These are phyloP conservation scores for Globisporangium paroecandrum DNA, from an alignment of 352 stramenopile genomes.

Conservation along the genomic window DNA sequence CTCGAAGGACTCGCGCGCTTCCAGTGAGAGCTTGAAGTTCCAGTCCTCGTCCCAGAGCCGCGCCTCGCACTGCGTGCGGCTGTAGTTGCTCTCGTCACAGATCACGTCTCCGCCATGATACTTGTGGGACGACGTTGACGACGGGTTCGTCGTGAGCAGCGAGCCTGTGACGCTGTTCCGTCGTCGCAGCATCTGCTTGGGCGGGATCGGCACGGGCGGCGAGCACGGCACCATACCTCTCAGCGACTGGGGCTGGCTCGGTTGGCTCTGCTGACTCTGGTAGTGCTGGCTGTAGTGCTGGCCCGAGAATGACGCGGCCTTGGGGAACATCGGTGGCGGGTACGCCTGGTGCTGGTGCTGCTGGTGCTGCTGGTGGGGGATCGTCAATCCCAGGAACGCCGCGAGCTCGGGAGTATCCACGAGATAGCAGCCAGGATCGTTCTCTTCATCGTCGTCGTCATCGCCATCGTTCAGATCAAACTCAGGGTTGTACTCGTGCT, in stretches of 20 bases:
- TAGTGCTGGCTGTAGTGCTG: conserved; percentile 5
- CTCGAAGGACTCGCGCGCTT: conserved; percentile 63
- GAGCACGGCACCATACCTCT: conserved; percentile 18
- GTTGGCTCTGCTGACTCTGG: neutral
- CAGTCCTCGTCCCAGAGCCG: conserved; percentile 62
- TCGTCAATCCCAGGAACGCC: conserved; percentile 11
- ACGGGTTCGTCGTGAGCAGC: conserved; percentile 7
- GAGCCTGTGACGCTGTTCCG: conserved; percentile 20
- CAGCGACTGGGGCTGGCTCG: neutral
- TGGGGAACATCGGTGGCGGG: conserved; percentile 2
- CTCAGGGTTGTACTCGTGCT: neutral
- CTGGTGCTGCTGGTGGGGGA: neutral
- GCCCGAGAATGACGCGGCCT: conserved; percentile 19
- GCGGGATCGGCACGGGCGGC: conserved; percentile 22
- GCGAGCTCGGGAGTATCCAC: conserved; percentile 18
- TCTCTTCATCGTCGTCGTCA: neutral
- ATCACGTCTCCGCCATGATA: neutral
- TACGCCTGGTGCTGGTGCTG: neutral
- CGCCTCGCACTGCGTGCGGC: conserved; percentile 43
- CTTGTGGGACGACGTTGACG: neutral
- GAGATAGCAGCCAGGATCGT: conserved; percentile 4
- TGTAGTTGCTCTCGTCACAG: conserved; percentile 23
- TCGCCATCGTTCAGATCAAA: neutral
- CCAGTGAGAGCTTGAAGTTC: conserved; percentile 73
- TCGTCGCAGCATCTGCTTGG: conserved; percentile 12